phyloP scores from a whole-genome alignment of 192 early-diverging fungal species.

The Backusella tarrabulga region DNA sequence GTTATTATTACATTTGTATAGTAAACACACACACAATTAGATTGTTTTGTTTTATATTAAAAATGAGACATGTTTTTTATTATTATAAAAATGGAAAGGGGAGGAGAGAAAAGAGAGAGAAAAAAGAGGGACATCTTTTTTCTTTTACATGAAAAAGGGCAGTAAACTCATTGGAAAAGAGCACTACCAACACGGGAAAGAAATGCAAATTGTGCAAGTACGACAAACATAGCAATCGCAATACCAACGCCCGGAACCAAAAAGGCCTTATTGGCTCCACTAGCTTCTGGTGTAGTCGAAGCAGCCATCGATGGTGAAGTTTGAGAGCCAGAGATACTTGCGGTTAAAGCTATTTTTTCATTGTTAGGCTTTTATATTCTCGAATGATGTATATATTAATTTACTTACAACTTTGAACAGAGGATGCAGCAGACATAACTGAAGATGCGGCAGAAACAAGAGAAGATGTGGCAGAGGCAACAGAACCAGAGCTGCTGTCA shows the following conservation, averaged over 20 bases:
- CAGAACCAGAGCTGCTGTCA: neutral
- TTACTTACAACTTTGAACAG: neutral
- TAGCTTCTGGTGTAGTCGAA: neutral
- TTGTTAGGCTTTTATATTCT: neutral
- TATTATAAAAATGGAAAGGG: neutral
- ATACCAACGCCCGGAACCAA: neutral
- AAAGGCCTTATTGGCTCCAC: neutral
- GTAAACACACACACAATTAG: neutral
- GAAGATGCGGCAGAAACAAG: neutral
- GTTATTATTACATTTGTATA: neutral
- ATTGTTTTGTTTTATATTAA: neutral
- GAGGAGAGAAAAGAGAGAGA: neutral
- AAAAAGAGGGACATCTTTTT: neutral
- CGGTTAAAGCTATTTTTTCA: neutral
- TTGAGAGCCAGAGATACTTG: neutral
- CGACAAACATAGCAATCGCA: neutral
- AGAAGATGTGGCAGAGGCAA: neutral
- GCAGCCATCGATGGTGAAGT: neutral
- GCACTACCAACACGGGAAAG: neutral
- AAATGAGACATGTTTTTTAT: neutral
- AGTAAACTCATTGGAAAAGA: neutral
- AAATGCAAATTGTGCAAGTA: slow-evolving; percentile 2
- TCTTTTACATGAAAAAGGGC: too few species aligned
- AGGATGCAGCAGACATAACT: neutral
- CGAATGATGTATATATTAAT: neutral